Conservation (phyloP, 768 basidiomycete genomes). For the Solioccasus polychromus region DNA sequence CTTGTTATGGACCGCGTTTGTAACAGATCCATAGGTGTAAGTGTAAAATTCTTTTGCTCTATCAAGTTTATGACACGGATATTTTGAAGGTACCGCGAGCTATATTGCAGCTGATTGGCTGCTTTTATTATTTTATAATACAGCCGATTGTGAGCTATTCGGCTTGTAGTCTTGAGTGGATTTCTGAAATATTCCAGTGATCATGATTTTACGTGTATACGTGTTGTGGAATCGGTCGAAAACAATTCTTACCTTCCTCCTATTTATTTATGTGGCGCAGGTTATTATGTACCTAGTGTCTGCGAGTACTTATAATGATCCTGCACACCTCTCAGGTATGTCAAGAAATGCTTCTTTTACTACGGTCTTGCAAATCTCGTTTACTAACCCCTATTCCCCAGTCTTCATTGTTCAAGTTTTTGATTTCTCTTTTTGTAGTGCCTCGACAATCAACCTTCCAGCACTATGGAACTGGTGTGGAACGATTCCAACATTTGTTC, state of each 20-base stretch:
- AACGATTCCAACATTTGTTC: background rate
- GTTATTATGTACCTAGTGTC: background rate
- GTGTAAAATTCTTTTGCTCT: background rate
- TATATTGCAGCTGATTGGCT: background rate
- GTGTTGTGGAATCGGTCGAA: background rate
- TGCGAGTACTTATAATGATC: background rate
- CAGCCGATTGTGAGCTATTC: background rate
- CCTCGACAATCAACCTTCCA: background rate
- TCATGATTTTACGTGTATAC: background rate
- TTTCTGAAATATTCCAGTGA: background rate
- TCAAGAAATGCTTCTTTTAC: background rate
- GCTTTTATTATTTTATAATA: background rate
- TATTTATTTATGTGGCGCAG: background rate
- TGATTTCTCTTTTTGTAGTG: background rate
- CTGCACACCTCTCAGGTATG: background rate
- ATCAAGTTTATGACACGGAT: background rate
- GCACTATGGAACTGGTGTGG: background rate
- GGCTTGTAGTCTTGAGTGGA: background rate
- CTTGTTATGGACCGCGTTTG: too few species aligned
- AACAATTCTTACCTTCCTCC: background rate
- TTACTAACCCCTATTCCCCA: background rate
- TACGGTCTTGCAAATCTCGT: too few species aligned
- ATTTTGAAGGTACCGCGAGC: background rate
- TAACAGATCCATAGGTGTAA: background rate
- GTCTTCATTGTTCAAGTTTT: background rate